Conservation (phyloP, 108 stramenopile species). For the Cyclotella atomus region DNA sequence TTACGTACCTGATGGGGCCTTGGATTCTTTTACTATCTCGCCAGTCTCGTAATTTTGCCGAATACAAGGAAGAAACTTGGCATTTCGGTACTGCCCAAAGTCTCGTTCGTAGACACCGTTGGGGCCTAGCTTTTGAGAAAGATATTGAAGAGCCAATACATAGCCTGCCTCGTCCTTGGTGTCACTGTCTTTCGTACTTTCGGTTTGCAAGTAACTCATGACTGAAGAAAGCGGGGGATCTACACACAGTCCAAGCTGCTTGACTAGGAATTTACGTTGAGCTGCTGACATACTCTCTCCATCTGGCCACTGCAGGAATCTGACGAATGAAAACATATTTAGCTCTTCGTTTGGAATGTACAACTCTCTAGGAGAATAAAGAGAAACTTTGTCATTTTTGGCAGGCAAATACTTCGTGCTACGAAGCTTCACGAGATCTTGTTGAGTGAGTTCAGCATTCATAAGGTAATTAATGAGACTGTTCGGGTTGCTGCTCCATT, state of each 20-base stretch:
- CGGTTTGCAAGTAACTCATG: conserved; percentile 50
- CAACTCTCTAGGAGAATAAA: conserved; percentile 68
- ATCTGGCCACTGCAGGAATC: conserved; percentile 72
- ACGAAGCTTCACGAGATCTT: conserved; percentile 65
- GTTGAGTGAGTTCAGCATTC: conserved; percentile 56
- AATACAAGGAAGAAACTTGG: conserved; percentile 68
- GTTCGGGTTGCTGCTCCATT: conserved; percentile 73
- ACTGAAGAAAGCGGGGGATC: conserved; percentile 59
- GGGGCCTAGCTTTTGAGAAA: conserved; percentile 59
- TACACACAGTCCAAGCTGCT: conserved; percentile 54
- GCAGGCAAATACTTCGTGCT: conserved; percentile 73
- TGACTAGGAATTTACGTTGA: conserved; percentile 66
- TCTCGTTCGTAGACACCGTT: conserved; percentile 60
- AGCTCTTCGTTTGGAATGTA: conserved; percentile 58
- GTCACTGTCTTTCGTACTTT: conserved; percentile 30
- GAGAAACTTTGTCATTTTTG: conserved; percentile 56
- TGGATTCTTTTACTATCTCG: conserved; percentile 35
- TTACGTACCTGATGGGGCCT: conserved; percentile 46
- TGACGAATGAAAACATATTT: conserved; percentile 66
- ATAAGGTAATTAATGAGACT: conserved; percentile 75
- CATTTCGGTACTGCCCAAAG: conserved; percentile 37
- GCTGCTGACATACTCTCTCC: conserved; percentile 58
- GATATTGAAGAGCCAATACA: conserved; percentile 59
- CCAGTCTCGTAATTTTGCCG: conserved; percentile 42
- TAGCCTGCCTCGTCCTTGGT: conserved; percentile 45